Evolutionary conservation across 2,329 filamentous ascomycete genomes (phyloP), one percentile per base, ranked within the genome.

Genomic region (Alternaria arbusti): DNA sequence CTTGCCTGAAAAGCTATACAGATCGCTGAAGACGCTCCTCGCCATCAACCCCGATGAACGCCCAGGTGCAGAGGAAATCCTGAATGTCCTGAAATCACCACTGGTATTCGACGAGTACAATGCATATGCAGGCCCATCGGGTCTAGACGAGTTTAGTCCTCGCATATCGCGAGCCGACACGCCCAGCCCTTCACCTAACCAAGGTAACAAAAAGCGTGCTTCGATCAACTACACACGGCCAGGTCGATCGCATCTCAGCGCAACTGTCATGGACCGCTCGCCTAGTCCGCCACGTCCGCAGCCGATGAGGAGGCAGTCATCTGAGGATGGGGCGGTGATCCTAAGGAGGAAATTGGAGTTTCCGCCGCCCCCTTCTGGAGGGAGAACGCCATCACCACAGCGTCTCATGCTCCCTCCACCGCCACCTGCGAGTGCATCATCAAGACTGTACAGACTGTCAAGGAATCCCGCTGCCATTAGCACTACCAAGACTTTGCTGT

Each of bases 61-160:
- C 7, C 96, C 96, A 0, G 93, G 89, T 47, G 94, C 96, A 1
- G 92, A 89, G 49, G 94, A 98, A 61, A 95, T 99, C 2, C 80
- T 98, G 43, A 85, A 86, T 10, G 91, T 89, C 3, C 92, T 97
- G 79, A 90, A 91, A 70, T 89, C 87, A 40, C 90, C 92, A 3
- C 82, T 82, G 5, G 82, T 80, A 44, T 79, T 83, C 13, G 82
- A 87, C 80, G 69, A 86, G 25, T 80, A 79, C 58, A 77, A 73
- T 17, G 77, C 72, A 68, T 84, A 78, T 72, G 79, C 70, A 70
- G 80, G 70, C 6, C 67, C 70, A 15, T 74, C 69, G n/a, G 71
- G 70, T 17, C 69, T 73, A 61, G 79, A 72, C 59, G 78, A 74
- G 13, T 70, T 80, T n/a, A 68, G 67, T 6, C 76, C 80, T 28